phyloP scores from a whole-genome alignment of 2,329 filamentous ascomycete genomes.

The Verticillium nubilum region DNA sequence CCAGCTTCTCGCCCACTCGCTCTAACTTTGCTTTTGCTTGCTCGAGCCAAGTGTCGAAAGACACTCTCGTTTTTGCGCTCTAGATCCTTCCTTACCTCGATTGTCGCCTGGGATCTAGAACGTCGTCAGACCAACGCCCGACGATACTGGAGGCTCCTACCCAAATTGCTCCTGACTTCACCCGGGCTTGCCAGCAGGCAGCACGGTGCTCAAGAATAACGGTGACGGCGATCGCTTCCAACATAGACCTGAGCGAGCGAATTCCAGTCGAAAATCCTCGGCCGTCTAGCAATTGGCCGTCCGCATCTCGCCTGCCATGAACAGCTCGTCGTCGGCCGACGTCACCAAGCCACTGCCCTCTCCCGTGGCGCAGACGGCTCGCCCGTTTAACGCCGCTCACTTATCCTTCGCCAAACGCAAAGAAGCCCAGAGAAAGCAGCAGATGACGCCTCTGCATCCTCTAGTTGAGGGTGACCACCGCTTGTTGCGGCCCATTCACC shows the following conservation, averaged over 20 bases:
- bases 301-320: background rate
- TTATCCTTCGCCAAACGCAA: slow-evolving; percentile 27
- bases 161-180: background rate
- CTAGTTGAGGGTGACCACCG: slow-evolving; percentile 28
- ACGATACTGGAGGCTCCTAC: background rate
- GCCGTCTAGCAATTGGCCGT: background rate
- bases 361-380: background rate
- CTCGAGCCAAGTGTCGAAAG: no score
- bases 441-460: slow-evolving; percentile 16
- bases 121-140: background rate
- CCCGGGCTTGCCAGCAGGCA: background rate
- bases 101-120: no score
- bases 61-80: no score
- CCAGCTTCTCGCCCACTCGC: no score
- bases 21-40: no score
- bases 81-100: no score
- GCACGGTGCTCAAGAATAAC: background rate
- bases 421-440: slow-evolving; percentile 14
- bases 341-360: background rate
- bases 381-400: slow-evolving; percentile 6
- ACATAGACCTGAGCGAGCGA: background rate
- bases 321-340: background rate
- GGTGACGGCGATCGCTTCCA: background rate
- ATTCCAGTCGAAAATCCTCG: background rate
- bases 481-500: slow-evolving; percentile 32